phyloP scores from a whole-genome alignment of 73 alveolate species.

The Blepharisma stoltei region DNA sequence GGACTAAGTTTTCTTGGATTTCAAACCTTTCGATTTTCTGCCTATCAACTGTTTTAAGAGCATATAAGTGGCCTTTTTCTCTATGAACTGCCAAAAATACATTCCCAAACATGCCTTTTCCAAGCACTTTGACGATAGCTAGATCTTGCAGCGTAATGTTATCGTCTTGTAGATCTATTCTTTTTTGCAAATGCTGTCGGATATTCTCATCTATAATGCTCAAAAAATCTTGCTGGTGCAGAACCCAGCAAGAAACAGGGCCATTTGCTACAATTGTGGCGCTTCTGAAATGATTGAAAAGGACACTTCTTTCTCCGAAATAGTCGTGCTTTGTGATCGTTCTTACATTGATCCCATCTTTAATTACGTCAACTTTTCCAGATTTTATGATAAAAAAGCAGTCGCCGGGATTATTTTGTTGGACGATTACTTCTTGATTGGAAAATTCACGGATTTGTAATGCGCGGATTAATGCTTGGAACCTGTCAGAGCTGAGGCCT shows the following conservation, averaged over 20 bases:
- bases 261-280: conserved; percentile 65
- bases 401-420: conserved; percentile 55
- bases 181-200: conserved; percentile 25
- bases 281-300: conserved; percentile 41
- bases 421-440: conserved; percentile 42
- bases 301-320: conserved; percentile 56
- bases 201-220: conserved; percentile 56
- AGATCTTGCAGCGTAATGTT: conserved; percentile 28
- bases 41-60: conserved; percentile 44
- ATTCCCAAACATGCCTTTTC: conserved; percentile 57
- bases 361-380: conserved; percentile 43
- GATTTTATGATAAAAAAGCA: conserved; percentile 47
- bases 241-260: conserved; percentile 37
- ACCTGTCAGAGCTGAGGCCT: conserved; percentile 18
- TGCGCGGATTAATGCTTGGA: background rate
- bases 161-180: conserved; percentile 35
- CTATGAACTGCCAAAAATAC: conserved; percentile 46
- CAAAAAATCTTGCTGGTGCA: conserved; percentile 50
- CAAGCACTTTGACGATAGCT: conserved; percentile 33
- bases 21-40: conserved; percentile 34
- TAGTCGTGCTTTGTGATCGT: conserved; percentile 43
- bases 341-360: conserved; percentile 45
- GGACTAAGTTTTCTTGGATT: conserved; percentile 41
- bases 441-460: background rate
- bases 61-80: conserved; percentile 39